Base-by-base conservation (phyloP, 768 basidiomycete genomes). In the Tricholoma hemisulphureum region DNA sequence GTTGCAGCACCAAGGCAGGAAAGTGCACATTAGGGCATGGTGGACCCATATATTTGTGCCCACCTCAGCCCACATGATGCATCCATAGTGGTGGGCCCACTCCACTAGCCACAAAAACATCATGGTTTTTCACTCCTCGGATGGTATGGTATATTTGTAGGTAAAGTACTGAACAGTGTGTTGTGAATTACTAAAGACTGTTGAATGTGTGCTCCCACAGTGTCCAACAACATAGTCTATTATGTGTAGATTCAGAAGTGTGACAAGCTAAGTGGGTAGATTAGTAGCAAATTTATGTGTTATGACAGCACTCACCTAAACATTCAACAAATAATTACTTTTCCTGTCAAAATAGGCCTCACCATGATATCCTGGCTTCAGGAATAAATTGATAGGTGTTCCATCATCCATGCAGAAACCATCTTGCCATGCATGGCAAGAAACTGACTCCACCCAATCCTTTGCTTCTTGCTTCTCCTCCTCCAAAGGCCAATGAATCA, bases 131-230 rank as follows among this genome's bases (percentile, higher is more conserved):
- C n/a, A n/a, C n/a, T n/a, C n/a, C n/a, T n/a, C n/a, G n/a, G n/a
- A n/a, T n/a, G n/a, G n/a, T n/a, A n/a, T n/a, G n/a, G n/a, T n/a
- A n/a, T n/a, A n/a, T n/a, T n/a, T n/a, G n/a, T n/a, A n/a, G n/a
- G n/a, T n/a, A n/a, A n/a, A n/a, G n/a, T n/a, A n/a, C n/a, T n/a
- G n/a, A n/a, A n/a, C n/a, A n/a, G n/a, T n/a, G n/a, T n/a, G n/a
- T n/a, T n/a, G n/a, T n/a, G n/a, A n/a, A n/a, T n/a, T n/a, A n/a
- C 62, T n/a, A n/a, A 61, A 77, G 10, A 72, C 73, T 6, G 68
- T 68, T 10, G 75, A 57, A 63, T 77, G 76, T 16, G 64, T 63
- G 56, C 73, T 75, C 11, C 74, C 75, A 21, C 69, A 64, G 46
- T 62, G 59, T 3, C 76, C 76, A 69, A 64, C 60, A 16, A 60